Evolutionary conservation across 2,329 filamentous ascomycete species (phyloP).

Genomic region (Penicillium sp.): DNA sequence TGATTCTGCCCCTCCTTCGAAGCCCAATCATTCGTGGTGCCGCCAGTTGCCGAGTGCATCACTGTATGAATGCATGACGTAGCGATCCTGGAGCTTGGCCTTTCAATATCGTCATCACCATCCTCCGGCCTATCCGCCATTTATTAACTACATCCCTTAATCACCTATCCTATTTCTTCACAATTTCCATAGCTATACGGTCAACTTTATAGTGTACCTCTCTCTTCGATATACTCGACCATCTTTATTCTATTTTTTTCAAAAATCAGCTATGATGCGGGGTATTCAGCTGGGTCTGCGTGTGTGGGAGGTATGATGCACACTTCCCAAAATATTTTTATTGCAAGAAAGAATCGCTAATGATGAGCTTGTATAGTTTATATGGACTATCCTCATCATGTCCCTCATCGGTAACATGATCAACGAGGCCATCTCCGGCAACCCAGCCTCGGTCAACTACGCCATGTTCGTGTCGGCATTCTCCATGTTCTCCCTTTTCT

Average conservation of each 20-base stretch:
- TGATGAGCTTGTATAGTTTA: constrained; percentile 46
- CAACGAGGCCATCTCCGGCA: constrained; percentile 51
- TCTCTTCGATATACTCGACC: constrained; percentile 3
- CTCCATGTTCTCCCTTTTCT: constrained; percentile 50
- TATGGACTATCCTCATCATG: constrained; percentile 62
- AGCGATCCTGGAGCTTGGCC: constrained; percentile 19
- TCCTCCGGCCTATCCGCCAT: constrained; percentile 32
- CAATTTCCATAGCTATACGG: not conserved
- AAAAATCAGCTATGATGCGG: constrained; percentile 22
- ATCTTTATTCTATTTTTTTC: not conserved
- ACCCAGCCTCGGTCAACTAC: constrained; percentile 60
- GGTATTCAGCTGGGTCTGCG: constrained; percentile 33
- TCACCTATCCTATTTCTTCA: not conserved
- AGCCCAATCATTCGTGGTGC: constrained; percentile 3
- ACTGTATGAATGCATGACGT: constrained; percentile 40
- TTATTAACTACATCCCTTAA: constrained; percentile 21
- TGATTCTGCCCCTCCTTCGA: not conserved
- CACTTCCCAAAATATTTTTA: not conserved
- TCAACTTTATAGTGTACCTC: constrained; percentile 4
- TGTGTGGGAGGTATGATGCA: constrained; percentile 32
- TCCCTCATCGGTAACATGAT: constrained; percentile 66
- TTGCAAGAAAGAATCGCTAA: not conserved
- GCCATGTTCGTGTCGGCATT: constrained; percentile 51
- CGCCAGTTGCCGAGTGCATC: constrained; percentile 18
- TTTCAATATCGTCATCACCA: constrained; percentile 32